These are phyloP conservation scores for Kwoniella botswanensis DNA, from an alignment of 768 basidiomycete species.

Conservation along the genomic window DNA sequence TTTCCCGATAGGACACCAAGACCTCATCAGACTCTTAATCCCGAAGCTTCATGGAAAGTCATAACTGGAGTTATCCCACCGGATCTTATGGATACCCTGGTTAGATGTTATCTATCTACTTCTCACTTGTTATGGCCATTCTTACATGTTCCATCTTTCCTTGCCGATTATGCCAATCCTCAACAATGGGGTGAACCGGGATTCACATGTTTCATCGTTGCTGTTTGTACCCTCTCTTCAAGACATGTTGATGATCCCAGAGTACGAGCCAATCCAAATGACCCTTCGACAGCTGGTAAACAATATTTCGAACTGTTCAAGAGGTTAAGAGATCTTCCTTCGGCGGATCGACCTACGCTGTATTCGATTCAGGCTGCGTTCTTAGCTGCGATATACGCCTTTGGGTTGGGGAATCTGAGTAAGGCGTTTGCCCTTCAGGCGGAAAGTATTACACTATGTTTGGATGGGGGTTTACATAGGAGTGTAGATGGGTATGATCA, in stretches of 20 bases:
- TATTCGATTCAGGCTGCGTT: slow-evolving; percentile 92
- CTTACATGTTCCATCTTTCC: slow-evolving; percentile 86
- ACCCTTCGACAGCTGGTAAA: slow-evolving; percentile 85
- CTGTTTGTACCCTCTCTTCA: slow-evolving; percentile 86
- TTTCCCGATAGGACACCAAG: slow-evolving; percentile 81
- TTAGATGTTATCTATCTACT: slow-evolving; percentile 72
- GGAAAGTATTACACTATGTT: slow-evolving; percentile 82
- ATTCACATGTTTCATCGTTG: slow-evolving; percentile 91
- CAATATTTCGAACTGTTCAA: slow-evolving; percentile 90
- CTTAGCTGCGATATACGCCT: slow-evolving; percentile 88
- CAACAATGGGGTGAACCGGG: slow-evolving; percentile 95
- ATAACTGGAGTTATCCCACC: slow-evolving; percentile 85
- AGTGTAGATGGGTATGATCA: slow-evolving; percentile 73
- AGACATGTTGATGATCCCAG: slow-evolving; percentile 91
- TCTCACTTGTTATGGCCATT: slow-evolving; percentile 93
- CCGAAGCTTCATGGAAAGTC: slow-evolving; percentile 82
- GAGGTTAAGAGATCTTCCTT: slow-evolving; percentile 83
- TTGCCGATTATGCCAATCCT: slow-evolving; percentile 89
- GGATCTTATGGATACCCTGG: slow-evolving; percentile 86
- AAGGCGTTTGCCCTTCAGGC: slow-evolving; percentile 84
- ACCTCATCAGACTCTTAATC: slow-evolving; percentile 75
- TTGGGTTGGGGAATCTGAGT: slow-evolving; percentile 85
- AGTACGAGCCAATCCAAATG: slow-evolving; percentile 77
- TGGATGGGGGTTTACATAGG: slow-evolving; percentile 88
- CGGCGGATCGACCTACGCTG: slow-evolving; percentile 83